These are phyloP conservation scores for Tetragonia tetragonoides DNA, from an alignment of 148 eudicot genomes.

Conservation along the genomic window DNA sequence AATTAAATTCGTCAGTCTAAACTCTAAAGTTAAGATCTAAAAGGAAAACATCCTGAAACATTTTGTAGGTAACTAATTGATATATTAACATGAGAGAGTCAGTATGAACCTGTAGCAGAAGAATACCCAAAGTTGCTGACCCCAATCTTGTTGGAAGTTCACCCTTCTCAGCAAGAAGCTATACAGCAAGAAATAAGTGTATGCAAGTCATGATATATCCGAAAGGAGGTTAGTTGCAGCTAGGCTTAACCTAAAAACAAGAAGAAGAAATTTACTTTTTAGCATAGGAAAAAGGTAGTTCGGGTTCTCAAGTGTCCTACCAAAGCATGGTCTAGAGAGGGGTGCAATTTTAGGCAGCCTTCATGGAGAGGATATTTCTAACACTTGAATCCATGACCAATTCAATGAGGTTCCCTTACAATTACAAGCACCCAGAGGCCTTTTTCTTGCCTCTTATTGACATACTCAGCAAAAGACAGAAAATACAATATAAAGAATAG, in stretches of 20 bases:
- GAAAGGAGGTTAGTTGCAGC: too few relatives aligned
- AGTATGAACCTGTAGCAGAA: constrained; percentile 76
- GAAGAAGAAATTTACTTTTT: too few relatives aligned
- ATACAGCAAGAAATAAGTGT: constrained; percentile 15
- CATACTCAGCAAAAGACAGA: neutral
- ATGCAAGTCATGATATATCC: constrained; percentile 3
- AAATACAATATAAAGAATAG: too few relatives aligned
- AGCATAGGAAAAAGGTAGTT: neutral
- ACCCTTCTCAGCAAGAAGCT: constrained; percentile 99
- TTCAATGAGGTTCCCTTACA: neutral
- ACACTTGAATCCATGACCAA: neutral
- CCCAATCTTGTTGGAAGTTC: constrained; percentile 97
- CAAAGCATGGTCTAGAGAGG: neutral
- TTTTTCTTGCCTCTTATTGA: neutral
- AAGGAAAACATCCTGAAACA: neutral
- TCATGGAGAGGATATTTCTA: neutral
- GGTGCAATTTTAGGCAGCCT: neutral
- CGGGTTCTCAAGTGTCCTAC: neutral
- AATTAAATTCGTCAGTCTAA: neutral
- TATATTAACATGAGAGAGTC: constrained; percentile 5
- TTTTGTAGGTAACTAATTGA: constrained; percentile 8
- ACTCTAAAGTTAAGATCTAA: too few relatives aligned
- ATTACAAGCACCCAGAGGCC: neutral
- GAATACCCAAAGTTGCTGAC: constrained; percentile 93
- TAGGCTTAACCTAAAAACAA: too few relatives aligned